Conservation (phyloP, 164 flowering plant genomes). For the Stephania cephalantha region DNA sequence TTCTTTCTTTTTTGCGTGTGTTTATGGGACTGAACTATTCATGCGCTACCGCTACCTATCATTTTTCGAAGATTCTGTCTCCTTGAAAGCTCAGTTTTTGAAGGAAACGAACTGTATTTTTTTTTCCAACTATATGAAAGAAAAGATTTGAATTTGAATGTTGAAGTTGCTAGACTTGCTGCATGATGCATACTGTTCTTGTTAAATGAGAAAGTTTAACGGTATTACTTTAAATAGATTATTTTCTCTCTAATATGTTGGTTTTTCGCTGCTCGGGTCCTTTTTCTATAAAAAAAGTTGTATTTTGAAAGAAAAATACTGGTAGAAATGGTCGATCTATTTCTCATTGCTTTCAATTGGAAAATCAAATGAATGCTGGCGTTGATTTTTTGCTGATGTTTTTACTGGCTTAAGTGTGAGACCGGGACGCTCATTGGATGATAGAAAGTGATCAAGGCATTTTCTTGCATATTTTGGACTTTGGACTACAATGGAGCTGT, state of each 20-base stretch:
- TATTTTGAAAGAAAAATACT: background rate
- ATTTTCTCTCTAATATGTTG: background rate
- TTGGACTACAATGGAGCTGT: background rate
- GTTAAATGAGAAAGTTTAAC: background rate
- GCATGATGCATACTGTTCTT: background rate
- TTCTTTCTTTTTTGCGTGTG: background rate
- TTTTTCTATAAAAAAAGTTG: background rate
- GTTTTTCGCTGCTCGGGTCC: background rate
- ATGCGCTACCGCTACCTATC: background rate
- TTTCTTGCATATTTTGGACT: background rate
- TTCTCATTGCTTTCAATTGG: background rate
- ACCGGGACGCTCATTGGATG: background rate
- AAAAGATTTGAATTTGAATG: background rate
- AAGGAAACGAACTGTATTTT: background rate
- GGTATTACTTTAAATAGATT: background rate
- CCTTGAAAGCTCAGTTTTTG: background rate
- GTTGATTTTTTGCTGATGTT: background rate
- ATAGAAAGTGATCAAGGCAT: background rate
- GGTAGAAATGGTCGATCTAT: background rate
- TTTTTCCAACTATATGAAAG: background rate
- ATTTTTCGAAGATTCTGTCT: background rate
- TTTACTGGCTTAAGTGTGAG: background rate
- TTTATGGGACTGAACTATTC: background rate
- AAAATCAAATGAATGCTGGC: background rate
- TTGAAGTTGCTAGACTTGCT: background rate